A percentile compares a stretch with the other conserved stretches of the same genome.
These are phyloP conservation scores for Baeospora myosura DNA, from an alignment of 1,284 basidiomycete genomes.

Conservation along the genomic window DNA sequence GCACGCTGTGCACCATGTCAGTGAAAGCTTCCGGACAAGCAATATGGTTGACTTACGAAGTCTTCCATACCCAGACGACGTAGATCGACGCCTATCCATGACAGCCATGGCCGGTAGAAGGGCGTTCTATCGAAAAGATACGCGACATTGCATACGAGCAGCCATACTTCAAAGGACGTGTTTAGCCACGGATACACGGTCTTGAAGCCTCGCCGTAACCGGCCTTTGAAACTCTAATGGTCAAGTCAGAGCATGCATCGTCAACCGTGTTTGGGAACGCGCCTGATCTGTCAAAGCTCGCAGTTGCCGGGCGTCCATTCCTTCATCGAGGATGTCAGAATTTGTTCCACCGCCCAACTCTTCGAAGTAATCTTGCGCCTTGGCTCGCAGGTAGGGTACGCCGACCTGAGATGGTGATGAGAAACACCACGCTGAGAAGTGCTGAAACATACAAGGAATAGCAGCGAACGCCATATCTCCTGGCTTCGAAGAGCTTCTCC, in stretches of 20 bases:
- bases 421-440: not conserved
- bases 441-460: slow-evolving; percentile 58
- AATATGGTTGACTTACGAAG: slow-evolving; percentile 41
- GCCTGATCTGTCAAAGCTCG: slow-evolving; percentile 46
- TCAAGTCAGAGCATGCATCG: slow-evolving; percentile 7
- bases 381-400: slow-evolving; percentile 84
- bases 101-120: slow-evolving; percentile 89
- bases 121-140: slow-evolving; percentile 88
- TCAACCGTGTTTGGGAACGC: slow-evolving; percentile 9
- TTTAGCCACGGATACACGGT: slow-evolving; percentile 78
- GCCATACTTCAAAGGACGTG: slow-evolving; percentile 70
- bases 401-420: slow-evolving; percentile 54
- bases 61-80: slow-evolving; percentile 74
- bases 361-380: slow-evolving; percentile 88
- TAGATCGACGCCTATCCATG: slow-evolving; percentile 77
- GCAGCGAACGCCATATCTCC: slow-evolving; percentile 69
- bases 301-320: slow-evolving; percentile 33
- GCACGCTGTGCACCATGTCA: slow-evolving; percentile 29
- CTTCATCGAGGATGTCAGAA: slow-evolving; percentile 58
- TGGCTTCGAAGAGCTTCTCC: slow-evolving; percentile 56
- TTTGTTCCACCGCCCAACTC: slow-evolving; percentile 77
- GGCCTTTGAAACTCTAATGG: slow-evolving; percentile 35
- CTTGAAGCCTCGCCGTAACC: slow-evolving; percentile 57
- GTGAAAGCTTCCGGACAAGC: slow-evolving; percentile 1
- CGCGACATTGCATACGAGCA: slow-evolving; percentile 79